Base-by-base conservation (phyloP, 768 basidiomycete genomes). In the Suillus brevipes region DNA sequence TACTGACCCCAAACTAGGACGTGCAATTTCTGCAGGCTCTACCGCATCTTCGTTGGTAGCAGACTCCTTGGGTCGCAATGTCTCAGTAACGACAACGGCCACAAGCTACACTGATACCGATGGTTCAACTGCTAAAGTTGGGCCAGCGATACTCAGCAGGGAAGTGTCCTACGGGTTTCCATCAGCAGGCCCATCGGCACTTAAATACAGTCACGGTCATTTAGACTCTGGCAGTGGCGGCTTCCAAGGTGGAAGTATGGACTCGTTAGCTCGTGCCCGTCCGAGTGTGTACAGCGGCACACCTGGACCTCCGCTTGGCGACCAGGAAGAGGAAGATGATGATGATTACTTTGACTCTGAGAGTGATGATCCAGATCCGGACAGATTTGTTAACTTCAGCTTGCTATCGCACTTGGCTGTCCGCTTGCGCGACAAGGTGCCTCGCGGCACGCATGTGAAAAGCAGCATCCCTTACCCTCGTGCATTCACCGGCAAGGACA, bases 401-500 rank as follows among this genome's bases (percentile, higher is more conserved):
- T 79, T 97, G 52, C 81, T 99, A 64, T 91, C 89, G 38, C 91
- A 99, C 74, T 85, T 97, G 56, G 95, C 95, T 2, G 89, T 96
- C 42, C 89, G 92, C 73, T 78, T 99, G 64, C 85, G 91, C 63
- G 96, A 99, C 78, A 91, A 93, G 73, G 93, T 99, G 3, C 93
- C 92, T 4, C 84, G 92, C 62, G 89, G 88, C 8, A 87, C 85
- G 8, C 96, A 97, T 70, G 91, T 94, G 66, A 97, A 98, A 79
- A 94, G 94, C 8, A 92, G 94, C 63, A 92, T 98, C 49, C 91
- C 92, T 3, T 97, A 97, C 74, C 91, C 90, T 6, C 82, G 87
- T 4, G 91, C 93, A 25, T 98, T 99, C 70, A 98, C 97, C 3
- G 97, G 97, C 7, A 93, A 92, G 71, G 95, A 98, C 71, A 88